Percentiles rank a stretch among this genome's conserved stretches.
Conservation (phyloP, 2,329 filamentous ascomycete species). For the Salinomyces thailandicus region DNA sequence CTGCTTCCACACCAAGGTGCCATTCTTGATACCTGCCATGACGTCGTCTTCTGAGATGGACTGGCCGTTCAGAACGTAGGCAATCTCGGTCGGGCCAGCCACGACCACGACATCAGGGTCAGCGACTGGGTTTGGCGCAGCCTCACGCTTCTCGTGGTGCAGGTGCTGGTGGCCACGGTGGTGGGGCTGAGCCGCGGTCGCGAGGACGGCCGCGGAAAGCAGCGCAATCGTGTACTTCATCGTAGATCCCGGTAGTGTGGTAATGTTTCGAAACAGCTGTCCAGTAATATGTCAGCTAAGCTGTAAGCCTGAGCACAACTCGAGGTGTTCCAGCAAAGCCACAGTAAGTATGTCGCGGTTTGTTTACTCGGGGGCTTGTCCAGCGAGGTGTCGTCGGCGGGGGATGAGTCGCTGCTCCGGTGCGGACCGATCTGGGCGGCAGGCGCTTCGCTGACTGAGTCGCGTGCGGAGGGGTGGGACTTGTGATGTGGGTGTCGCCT, state of each 20-base stretch:
- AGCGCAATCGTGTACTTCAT: conserved; percentile 30
- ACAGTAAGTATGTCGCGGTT: conserved; percentile 11
- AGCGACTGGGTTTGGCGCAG: conserved; percentile 31
- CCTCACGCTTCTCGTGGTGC: conserved; percentile 49
- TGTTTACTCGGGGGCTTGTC: neutral
- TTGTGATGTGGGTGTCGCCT: conserved; percentile 1
- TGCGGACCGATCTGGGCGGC: neutral
- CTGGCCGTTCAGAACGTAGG: conserved; percentile 61
- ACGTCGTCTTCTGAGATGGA: conserved; percentile 54
- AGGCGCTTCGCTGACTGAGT: conserved; percentile 1
- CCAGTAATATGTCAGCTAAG: conserved; percentile 9
- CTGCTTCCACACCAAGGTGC: conserved; percentile 54
- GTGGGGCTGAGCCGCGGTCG: conserved; percentile 47
- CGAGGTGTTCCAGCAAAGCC: conserved; percentile 14
- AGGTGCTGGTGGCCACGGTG: conserved; percentile 51
- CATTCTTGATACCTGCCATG: conserved; percentile 58
- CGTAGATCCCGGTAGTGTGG: conserved; percentile 6
- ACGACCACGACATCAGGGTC: conserved; percentile 45
- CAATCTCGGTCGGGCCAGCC: conserved; percentile 52
- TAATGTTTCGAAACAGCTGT: conserved; percentile 5
- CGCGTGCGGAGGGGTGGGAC: neutral
- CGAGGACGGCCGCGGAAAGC: conserved; percentile 26
- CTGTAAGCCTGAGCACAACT: conserved; percentile 6
- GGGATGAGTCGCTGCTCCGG: conserved; percentile 1
- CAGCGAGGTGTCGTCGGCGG: neutral